A percentile compares a stretch with the other conserved stretches of the same genome.
phyloP scores from a whole-genome alignment of 2,329 filamentous ascomycete species.

The Cladorrhinum sp. region DNA sequence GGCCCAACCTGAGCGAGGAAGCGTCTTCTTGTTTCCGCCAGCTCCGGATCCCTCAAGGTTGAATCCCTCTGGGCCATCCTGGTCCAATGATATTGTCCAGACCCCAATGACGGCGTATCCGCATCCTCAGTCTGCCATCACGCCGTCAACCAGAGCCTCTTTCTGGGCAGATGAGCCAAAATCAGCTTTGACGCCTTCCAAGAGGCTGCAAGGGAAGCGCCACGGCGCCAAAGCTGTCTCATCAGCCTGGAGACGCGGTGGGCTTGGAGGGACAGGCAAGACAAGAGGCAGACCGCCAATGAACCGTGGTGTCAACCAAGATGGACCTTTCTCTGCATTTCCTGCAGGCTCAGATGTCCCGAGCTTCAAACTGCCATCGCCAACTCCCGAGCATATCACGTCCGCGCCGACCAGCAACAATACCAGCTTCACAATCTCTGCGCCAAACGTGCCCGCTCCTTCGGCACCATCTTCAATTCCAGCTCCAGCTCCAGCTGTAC shows the following conservation, averaged over 20 bases:
- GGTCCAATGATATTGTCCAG: constrained; percentile 51
- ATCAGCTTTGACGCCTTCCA: constrained; percentile 70
- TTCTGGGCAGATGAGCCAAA: constrained; percentile 67
- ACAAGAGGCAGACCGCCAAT: constrained; percentile 76
- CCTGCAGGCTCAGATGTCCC: constrained; percentile 52
- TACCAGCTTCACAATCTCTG: background rate
- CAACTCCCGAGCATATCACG: constrained; percentile 16
- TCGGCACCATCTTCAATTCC: constrained; percentile 5
- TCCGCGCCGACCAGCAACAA: background rate
- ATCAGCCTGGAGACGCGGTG: constrained; percentile 77
- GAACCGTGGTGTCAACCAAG: constrained; percentile 51
- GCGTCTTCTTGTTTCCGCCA: constrained; percentile 36
- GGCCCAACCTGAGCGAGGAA: constrained; percentile 41
- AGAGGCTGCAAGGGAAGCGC: constrained; percentile 53
- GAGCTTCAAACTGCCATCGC: constrained; percentile 37
- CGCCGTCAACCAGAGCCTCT: constrained; percentile 54
- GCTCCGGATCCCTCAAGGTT: constrained; percentile 38
- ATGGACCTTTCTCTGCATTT: constrained; percentile 67
- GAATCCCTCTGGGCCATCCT: constrained; percentile 38
- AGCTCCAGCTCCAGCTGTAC: background rate
- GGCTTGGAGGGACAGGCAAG: constrained; percentile 62
- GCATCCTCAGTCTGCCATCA: constrained; percentile 74
- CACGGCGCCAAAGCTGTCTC: constrained; percentile 84
- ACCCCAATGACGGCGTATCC: constrained; percentile 69
- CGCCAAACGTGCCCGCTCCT: background rate